Evolutionary conservation across 768 basidiomycete genomes (phyloP), one percentile per base, ranked within the genome.

Genomic region (Collybia sp.): DNA sequence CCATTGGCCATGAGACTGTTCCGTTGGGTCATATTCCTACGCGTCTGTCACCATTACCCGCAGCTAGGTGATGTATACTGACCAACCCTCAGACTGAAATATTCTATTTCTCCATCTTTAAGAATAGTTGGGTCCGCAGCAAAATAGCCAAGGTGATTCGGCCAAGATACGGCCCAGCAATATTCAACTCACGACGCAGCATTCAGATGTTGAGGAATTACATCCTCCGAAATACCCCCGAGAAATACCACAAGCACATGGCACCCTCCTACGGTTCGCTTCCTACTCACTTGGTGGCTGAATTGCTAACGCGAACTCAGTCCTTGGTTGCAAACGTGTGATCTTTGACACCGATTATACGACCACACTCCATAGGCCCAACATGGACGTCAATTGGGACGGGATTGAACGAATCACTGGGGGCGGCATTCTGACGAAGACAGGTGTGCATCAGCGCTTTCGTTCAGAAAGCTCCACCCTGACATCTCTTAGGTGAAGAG

Each of bases 291-390:
- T 5, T 17, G 13, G 19, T 12, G 30, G 30, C 17, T 42, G 13
- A 30, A 30, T 19, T 9, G 12, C n/a, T 44, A 8, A 45, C 12
- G 43, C 12, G 18, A 6, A n/a, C 32, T 6, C 41, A 79, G 76
- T 64, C 19, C 56, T 71, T 34, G 79, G 80, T 1, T 82, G 79
- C 54, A 80, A 76, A 57, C 75, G 82, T 13, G 53, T 79, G 11
- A 63, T 82, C 6, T 63, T 74, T 45, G 75, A 82, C 53, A 65
- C 71, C 0, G 64, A 66, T 16, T 82, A 72, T 52, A 64, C 81
- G 30, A 47, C 61, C 17, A 53, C 68, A 8, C 59, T 81, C 17
- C 66, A 74, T 46, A 66, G 63, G 6, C 62, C 69, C 4, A 80
- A 83, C 56, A 62, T 81, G 8, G 49, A 62, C 2, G 55, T 81